phyloP scores from a whole-genome alignment of 768 basidiomycete genomes.

The Rhizopogon vinicolor region DNA sequence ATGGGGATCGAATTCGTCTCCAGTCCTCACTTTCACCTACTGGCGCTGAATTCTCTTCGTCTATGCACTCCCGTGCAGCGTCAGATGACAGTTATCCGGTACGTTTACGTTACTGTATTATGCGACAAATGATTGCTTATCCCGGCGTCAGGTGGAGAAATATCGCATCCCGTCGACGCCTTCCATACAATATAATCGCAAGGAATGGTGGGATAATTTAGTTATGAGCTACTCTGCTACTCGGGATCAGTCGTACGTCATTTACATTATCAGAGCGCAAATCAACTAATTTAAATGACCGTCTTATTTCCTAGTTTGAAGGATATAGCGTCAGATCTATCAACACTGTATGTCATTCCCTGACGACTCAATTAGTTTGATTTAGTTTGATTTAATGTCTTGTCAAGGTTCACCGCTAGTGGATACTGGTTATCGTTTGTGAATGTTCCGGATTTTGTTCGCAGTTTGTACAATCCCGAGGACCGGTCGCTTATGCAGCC shows the following conservation, averaged over 20 bases:
- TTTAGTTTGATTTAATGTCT: conserved; percentile 3
- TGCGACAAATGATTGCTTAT: background rate
- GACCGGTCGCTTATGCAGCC: conserved; percentile 60
- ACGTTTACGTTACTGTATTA: conserved; percentile 1
- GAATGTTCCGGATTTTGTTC: conserved; percentile 50
- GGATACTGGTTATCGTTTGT: conserved; percentile 69
- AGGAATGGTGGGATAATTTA: conserved; percentile 47
- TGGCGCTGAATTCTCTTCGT: conserved; percentile 25
- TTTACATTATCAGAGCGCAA: background rate
- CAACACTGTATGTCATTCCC: conserved; percentile 40
- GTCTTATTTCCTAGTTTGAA: conserved; percentile 31
- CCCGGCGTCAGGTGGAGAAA: conserved; percentile 20
- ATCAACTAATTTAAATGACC: conserved; percentile 1
- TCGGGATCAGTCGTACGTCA: conserved; percentile 39
- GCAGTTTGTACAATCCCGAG: conserved; percentile 46
- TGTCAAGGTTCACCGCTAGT: conserved; percentile 55
- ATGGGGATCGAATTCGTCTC: conserved; percentile 20
- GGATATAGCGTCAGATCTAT: conserved; percentile 46
- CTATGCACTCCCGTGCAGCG: conserved; percentile 20
- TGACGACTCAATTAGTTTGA: background rate
- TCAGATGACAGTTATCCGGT: conserved; percentile 23
- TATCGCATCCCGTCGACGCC: conserved; percentile 23
- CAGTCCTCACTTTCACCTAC: conserved; percentile 29
- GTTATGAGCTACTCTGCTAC: conserved; percentile 36
- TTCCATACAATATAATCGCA: conserved; percentile 27